phyloP scores from a whole-genome alignment of 2,329 filamentous ascomycete genomes.

The Neofusicoccum laricinum region DNA sequence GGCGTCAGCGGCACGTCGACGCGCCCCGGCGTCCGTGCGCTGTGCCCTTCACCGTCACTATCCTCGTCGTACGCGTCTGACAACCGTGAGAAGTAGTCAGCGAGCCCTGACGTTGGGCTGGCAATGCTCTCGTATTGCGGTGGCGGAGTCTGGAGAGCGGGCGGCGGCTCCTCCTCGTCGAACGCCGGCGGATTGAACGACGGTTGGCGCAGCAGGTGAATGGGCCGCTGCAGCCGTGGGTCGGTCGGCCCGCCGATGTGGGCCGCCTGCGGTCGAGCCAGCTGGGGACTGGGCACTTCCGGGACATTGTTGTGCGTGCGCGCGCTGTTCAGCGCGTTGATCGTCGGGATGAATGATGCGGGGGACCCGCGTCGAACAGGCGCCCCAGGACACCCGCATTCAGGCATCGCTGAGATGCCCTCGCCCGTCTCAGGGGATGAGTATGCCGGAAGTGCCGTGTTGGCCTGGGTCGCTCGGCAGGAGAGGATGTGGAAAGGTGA shows the following conservation, averaged over 20 bases:
- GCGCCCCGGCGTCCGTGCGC: slow-evolving; percentile 32
- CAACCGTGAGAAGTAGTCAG: slow-evolving; percentile 83
- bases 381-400: slow-evolving; percentile 67
- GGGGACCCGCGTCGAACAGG: slow-evolving; percentile 49
- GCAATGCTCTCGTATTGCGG: slow-evolving; percentile 81
- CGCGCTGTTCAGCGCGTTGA: slow-evolving; percentile 53
- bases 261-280: slow-evolving; percentile 51
- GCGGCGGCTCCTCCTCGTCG: slow-evolving; percentile 74
- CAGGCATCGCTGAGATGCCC: slow-evolving; percentile 39
- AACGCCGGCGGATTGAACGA: slow-evolving; percentile 88
- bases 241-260: slow-evolving; percentile 45
- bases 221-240: slow-evolving; percentile 61
- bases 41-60: slow-evolving; percentile 51
- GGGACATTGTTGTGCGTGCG: slow-evolving; percentile 27
- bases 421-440: slow-evolving; percentile 50
- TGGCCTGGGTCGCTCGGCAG: slow-evolving; percentile 87
- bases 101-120: slow-evolving; percentile 66
- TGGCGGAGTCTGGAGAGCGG: slow-evolving; percentile 73
- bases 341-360: slow-evolving; percentile 53
- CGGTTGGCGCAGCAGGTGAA: slow-evolving; percentile 78
- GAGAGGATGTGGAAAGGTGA: slow-evolving; percentile 92
- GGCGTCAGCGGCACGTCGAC: slow-evolving; percentile 62
- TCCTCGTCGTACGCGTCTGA: slow-evolving; percentile 65
- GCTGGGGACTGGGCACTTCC: slow-evolving; percentile 39
- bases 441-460: slow-evolving; percentile 82